Evolutionary conservation across 23 red algal genomes (phyloP).

Genomic region (Chondrus crispus): DNA sequence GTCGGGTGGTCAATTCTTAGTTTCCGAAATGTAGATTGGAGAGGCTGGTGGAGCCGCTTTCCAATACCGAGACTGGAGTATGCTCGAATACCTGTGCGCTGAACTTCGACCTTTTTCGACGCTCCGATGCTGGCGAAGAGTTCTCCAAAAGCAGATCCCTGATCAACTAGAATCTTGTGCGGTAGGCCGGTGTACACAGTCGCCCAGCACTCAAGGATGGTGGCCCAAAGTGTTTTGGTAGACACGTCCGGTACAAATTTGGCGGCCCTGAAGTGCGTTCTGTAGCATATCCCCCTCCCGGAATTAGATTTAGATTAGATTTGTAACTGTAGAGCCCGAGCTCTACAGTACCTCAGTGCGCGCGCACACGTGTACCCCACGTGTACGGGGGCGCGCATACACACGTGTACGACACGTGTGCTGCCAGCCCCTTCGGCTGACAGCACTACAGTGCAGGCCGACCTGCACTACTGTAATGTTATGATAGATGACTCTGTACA

Average conservation of each 20-base stretch:
- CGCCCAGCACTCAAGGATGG: constrained; percentile 5
- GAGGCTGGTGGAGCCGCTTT: background rate
- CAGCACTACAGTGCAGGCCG: no score
- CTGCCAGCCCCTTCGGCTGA: no score
- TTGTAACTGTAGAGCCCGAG: no score
- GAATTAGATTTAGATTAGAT: no score
- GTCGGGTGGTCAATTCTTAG: background rate
- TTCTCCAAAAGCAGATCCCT: background rate
- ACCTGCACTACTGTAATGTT: no score
- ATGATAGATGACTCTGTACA: no score
- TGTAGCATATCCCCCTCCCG: no score
- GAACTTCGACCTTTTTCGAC: background rate
- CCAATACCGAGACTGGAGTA: background rate
- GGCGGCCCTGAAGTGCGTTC: background rate
- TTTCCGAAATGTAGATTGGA: background rate
- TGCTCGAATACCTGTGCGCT: background rate
- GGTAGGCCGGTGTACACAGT: background rate
- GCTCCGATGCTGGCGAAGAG: background rate
- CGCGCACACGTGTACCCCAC: no score
- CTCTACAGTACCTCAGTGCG: no score
- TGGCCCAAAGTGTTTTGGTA: constrained; percentile 14
- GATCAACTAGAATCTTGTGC: background rate
- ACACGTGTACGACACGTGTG: no score
- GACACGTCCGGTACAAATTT: background rate
- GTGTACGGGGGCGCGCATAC: no score